A percentile compares a stretch with the other conserved stretches of the same genome.
These are phyloP conservation scores for Panellus pusillus DNA, from an alignment of 768 basidiomycete genomes.

Conservation along the genomic window DNA sequence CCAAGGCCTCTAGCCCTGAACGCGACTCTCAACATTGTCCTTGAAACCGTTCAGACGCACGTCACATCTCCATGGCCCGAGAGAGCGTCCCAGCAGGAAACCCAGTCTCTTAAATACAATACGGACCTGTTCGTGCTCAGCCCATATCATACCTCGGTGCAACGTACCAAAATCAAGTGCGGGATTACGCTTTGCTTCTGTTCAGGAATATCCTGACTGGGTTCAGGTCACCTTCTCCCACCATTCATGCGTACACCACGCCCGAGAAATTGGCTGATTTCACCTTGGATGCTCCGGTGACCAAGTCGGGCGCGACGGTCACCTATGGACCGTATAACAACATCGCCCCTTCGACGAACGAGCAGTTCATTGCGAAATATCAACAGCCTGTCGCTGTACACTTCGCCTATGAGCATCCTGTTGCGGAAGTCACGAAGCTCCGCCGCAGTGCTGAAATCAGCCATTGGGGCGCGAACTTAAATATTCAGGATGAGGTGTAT, in stretches of 20 bases:
- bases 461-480: slow-evolving; percentile 95
- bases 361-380: slow-evolving; percentile 54
- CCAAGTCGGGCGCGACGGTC: slow-evolving; percentile 76
- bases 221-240: slow-evolving; percentile 65
- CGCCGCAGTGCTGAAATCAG: slow-evolving; percentile 86
- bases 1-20: slow-evolving; percentile 60
- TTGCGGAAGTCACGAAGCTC: slow-evolving; percentile 72
- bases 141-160: slow-evolving; percentile 77
- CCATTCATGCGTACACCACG: slow-evolving; percentile 69
- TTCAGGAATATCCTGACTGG: slow-evolving; percentile 1
- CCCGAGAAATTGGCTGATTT: slow-evolving; percentile 63
- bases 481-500: slow-evolving; percentile 84
- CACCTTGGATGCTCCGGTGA: slow-evolving; percentile 57
- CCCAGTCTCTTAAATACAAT: slow-evolving; percentile 77
- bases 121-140: slow-evolving; percentile 80
- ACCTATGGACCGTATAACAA: slow-evolving; percentile 89
- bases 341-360: slow-evolving; percentile 61
- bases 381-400: slow-evolving; percentile 75
- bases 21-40: slow-evolving; percentile 69
- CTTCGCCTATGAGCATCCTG: slow-evolving; percentile 80
- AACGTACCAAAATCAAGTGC: slow-evolving; percentile 86
- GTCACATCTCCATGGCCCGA: slow-evolving; percentile 75
- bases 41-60: slow-evolving; percentile 80
- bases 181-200: not conserved
- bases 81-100: slow-evolving; percentile 69